These are phyloP conservation scores for Kokia cookei DNA, from an alignment of 441 rosid species.

Conservation along the genomic window DNA sequence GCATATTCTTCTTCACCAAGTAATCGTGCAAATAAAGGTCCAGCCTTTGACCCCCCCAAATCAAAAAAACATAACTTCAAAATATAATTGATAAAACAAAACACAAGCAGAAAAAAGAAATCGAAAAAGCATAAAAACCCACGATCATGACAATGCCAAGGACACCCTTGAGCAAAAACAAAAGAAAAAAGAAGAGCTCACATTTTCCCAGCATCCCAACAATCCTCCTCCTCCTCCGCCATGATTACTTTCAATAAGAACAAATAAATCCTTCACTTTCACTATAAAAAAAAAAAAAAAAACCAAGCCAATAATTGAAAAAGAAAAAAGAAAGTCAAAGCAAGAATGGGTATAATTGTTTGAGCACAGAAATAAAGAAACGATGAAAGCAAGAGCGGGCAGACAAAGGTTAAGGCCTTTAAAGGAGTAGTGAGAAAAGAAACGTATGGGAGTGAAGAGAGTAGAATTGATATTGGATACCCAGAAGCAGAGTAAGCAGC, in stretches of 20 bases:
- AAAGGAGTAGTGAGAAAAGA: not conserved
- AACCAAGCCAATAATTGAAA: not conserved
- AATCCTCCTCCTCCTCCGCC: constrained; percentile 1
- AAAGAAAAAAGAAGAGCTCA: constrained; percentile 8
- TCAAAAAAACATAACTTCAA: not conserved
- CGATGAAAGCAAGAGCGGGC: constrained; percentile 1
- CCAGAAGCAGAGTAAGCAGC: constrained; percentile 5
- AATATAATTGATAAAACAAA: not conserved
- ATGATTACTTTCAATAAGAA: constrained; percentile 2
- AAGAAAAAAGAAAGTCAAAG: not conserved
- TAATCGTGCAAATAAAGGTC: constrained; percentile 53
- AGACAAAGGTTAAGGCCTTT: not conserved
- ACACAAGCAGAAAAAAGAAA: not conserved
- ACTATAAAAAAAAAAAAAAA: not conserved
- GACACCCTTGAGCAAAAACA: not conserved
- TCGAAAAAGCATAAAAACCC: not conserved
- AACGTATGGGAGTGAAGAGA: not conserved
- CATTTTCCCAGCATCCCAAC: constrained; percentile 20
- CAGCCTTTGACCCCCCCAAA: constrained; percentile 25
- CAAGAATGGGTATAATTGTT: not conserved
- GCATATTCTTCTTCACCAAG: constrained; percentile 36
- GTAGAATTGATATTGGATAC: not conserved
- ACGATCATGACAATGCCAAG: not conserved
- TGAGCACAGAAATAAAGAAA: not conserved
- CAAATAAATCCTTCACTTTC: not conserved